phyloP scores from a whole-genome alignment of 768 basidiomycete genomes.

The Suillus ampliporus region DNA sequence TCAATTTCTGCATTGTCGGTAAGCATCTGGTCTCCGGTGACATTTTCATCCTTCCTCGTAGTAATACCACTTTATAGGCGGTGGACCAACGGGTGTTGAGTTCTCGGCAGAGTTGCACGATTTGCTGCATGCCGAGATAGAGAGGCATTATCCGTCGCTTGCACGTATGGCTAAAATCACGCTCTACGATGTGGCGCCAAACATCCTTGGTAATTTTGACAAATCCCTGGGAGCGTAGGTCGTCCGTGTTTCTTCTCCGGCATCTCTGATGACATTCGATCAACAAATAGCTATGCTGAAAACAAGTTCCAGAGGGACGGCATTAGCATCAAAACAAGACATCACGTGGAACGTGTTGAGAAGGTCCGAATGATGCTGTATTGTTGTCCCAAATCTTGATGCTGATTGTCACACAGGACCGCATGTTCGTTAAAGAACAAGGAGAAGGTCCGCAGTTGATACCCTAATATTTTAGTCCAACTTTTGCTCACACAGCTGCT shows the following conservation, averaged over 20 bases:
- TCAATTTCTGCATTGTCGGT: constrained; percentile 90
- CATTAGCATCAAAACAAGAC: constrained; percentile 71
- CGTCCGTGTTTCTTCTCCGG: constrained; percentile 7
- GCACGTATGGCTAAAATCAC: constrained; percentile 72
- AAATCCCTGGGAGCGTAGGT: constrained; percentile 61
- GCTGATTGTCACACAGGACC: constrained; percentile 47
- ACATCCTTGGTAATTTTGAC: constrained; percentile 80
- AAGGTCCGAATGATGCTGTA: constrained; percentile 41
- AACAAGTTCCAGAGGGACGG: constrained; percentile 77
- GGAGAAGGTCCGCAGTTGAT: constrained; percentile 58
- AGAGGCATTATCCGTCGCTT: constrained; percentile 64
- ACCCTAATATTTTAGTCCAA: constrained; percentile 11
- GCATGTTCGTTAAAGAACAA: constrained; percentile 71
- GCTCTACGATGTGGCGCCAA: constrained; percentile 81
- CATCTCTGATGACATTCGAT: constrained; percentile 6
- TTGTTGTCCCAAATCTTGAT: not conserved
- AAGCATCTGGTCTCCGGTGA: constrained; percentile 30
- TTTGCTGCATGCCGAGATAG: constrained; percentile 70
- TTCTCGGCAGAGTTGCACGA: constrained; percentile 86
- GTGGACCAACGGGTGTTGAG: constrained; percentile 81
- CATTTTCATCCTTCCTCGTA: not conserved
- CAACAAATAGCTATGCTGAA: constrained; percentile 59
- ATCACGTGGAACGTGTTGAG: constrained; percentile 75
- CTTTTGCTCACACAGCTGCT: constrained; percentile 12
- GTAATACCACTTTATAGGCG: constrained; percentile 47